These are phyloP conservation scores for Pythium insidiosum DNA, from an alignment of 352 stramenopile genomes.

Conservation along the genomic window DNA sequence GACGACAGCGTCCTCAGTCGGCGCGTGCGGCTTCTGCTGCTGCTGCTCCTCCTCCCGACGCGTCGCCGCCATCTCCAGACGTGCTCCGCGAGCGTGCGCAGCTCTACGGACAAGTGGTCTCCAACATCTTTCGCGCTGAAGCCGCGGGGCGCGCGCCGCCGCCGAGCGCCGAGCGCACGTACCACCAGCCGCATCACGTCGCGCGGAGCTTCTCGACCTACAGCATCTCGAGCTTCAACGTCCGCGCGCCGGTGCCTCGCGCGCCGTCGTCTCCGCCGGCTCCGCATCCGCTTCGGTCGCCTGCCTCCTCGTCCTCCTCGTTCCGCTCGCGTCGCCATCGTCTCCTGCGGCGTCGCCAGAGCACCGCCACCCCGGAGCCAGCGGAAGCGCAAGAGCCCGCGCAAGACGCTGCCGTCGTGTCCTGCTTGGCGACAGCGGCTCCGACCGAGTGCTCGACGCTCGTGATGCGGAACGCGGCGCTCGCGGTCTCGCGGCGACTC, in stretches of 20 bases:
- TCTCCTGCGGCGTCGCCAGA: neutral
- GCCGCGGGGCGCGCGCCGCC: neutral
- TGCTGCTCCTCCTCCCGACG: neutral
- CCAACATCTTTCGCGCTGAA: conserved; percentile 31
- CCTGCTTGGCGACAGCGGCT: neutral
- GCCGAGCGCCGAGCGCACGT: neutral
- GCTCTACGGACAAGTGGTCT: conserved; percentile 45
- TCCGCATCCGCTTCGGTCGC: neutral
- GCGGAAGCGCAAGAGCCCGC: neutral
- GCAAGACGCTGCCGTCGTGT: neutral
- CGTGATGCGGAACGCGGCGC: conserved; percentile 49
- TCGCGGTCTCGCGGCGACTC: conserved; percentile 37
- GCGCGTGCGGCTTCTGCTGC: conserved; percentile 11
- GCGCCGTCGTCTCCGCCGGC: conserved; percentile 1
- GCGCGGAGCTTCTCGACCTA: conserved; percentile 23
- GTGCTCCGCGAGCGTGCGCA: conserved; percentile 31
- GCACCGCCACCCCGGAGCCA: too few relatives aligned
- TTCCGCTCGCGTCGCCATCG: neutral
- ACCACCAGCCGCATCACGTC: conserved; percentile 11
- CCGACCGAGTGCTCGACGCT: conserved; percentile 37
- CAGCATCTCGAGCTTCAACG: conserved; percentile 12
- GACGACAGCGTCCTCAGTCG: conserved; percentile 20
- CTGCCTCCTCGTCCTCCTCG: neutral
- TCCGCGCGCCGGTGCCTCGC: conserved; percentile 10
- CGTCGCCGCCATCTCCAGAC: conserved; percentile 9